Conservation (phyloP, 2,329 filamentous ascomycete genomes). For the Pseudocercospora fijiensis region DNA sequence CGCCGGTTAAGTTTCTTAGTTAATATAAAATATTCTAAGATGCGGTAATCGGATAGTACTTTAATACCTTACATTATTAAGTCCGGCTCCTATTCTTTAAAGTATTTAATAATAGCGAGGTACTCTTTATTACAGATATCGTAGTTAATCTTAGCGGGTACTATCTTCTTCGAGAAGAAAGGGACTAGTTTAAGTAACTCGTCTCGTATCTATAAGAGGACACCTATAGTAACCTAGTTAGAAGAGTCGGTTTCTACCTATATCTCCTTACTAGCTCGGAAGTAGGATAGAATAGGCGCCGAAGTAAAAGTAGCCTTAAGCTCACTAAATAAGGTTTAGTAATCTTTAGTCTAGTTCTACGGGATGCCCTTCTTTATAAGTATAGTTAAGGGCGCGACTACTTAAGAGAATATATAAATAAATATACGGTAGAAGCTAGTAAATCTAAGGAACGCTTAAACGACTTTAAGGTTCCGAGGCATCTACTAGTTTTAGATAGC, state of each 20-base stretch:
- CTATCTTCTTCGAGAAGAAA: conserved; percentile 5
- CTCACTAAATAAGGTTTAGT: background rate
- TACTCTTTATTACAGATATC: background rate
- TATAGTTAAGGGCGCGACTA: background rate
- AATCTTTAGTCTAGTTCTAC: background rate
- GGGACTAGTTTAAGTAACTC: background rate
- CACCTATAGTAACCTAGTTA: background rate
- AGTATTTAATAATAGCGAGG: conserved; percentile 1
- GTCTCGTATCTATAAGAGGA: background rate
- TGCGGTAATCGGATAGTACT: conserved; percentile 1
- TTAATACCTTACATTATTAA: background rate
- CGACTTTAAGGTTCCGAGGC: background rate
- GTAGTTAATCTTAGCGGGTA: background rate
- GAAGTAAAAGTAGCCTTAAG: background rate
- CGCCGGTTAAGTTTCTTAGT: background rate
- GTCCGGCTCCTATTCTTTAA: conserved; percentile 1
- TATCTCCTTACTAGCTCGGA: background rate
- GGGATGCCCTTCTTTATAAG: background rate
- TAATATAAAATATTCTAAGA: background rate
- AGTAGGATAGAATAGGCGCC: background rate
- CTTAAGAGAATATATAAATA: conserved; percentile 2
- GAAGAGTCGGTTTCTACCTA: background rate
- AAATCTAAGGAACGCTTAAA: background rate
- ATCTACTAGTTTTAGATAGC: background rate
- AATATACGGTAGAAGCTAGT: background rate